Base-by-base conservation (phyloP, 169 alveolate species). In the Cryptosporidium sp. region DNA sequence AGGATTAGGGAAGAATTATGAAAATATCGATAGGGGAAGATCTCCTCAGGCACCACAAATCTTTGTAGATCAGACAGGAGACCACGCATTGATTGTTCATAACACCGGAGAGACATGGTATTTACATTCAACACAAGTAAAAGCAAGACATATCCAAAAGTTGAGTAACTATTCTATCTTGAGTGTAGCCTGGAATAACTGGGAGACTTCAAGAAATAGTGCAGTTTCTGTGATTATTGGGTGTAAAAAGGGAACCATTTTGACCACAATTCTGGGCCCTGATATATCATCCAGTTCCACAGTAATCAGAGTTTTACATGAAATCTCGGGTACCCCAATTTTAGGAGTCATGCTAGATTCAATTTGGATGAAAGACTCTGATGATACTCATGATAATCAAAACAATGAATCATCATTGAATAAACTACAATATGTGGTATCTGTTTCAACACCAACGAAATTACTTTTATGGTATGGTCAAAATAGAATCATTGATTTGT, bases 241-340 rank as follows among this genome's bases (percentile, higher is more conserved):
- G 16, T 80, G 89, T 33, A 80, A 48, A 48, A 62, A 39, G 16
- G 89, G 89, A 23, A 61, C 75, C 14, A 39, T 80, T 39, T 39
- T 80, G 56, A 80, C 89, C 23, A 80, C 89, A 42, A 80, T 80
- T 42, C 35, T 80, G 37, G 89, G 89, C 3, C 89, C 89, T 42
- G 89, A 80, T 44, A 80, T 80, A 35, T 80, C 89, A 45, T 65
- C 89, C 2, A 80, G 75, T 42, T 80, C 75, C 3, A 44, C 75
- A 14, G 89, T 80, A 29, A 35, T 80, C 4, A 37, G 89, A 33
- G 65, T 80, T 18, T 48, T 80, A 3, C 60, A 80, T 39, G 89
- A 80, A 26, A 65, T 80, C 8, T 37, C 89, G 7, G 52, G 53
- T 10, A 44, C 75, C 6, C 68, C 89, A n/a, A 80, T 80, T 60